These are phyloP conservation scores for Rhizophagus prolifer DNA, from an alignment of 192 early-diverging fungal genomes.

Conservation along the genomic window DNA sequence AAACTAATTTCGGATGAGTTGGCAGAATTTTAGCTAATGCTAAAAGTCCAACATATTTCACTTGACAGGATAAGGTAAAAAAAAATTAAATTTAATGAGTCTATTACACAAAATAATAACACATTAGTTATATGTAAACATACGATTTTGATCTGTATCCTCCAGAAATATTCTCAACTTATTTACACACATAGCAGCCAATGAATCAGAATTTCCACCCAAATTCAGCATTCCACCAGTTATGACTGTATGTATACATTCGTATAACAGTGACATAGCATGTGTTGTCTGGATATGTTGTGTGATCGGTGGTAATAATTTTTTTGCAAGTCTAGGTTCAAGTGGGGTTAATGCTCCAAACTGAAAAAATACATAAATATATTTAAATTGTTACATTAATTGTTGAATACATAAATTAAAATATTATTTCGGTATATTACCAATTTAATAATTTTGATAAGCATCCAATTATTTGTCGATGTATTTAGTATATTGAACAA, in stretches of 20 bases:
- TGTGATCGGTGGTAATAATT: constrained; percentile 80
- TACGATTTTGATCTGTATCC: constrained; percentile 89
- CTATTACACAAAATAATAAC: background rate
- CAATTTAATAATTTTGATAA: constrained; percentile 99
- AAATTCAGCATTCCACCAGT: constrained; percentile 83
- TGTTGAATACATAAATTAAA: no score
- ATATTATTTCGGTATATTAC: constrained; percentile 40
- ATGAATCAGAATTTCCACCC: constrained; percentile 48
- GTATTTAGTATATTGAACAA: constrained; percentile 88
- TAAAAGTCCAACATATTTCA: constrained; percentile 90
- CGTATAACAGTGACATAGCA: constrained; percentile 97
- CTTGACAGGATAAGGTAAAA: constrained; percentile 38
- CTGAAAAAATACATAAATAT: constrained; percentile 36
- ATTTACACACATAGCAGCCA: constrained; percentile 79
- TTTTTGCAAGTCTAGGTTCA: constrained; percentile 91
- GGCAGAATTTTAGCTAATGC: constrained; percentile 81
- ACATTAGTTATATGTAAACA: constrained; percentile 29
- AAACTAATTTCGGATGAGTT: constrained; percentile 81
- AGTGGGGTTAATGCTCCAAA: constrained; percentile 89
- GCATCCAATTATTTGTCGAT: constrained; percentile 98
- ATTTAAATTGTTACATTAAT: background rate
- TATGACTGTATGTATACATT: constrained; percentile 94
- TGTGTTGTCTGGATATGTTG: constrained; percentile 82
- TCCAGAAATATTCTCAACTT: constrained; percentile 84
- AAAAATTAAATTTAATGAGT: background rate